These are phyloP conservation scores for Leucocoprinus leucothites DNA, from an alignment of 768 basidiomycete genomes.

Conservation along the genomic window DNA sequence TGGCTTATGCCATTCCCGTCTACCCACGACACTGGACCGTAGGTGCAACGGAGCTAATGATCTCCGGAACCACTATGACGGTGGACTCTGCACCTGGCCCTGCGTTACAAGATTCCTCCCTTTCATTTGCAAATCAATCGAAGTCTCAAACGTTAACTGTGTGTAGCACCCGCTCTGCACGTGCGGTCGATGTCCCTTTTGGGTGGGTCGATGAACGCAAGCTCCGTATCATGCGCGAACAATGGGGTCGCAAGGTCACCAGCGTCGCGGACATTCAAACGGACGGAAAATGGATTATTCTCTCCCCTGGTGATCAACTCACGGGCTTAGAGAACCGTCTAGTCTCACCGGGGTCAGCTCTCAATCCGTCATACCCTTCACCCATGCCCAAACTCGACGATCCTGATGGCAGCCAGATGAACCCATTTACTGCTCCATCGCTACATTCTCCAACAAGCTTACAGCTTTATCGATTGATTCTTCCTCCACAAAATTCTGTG, in stretches of 20 bases:
- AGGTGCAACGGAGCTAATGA: conserved; percentile 73
- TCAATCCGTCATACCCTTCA: conserved; percentile 18
- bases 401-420: not conserved
- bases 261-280: conserved; percentile 74
- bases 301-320: conserved; percentile 55
- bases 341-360: conserved; percentile 15
- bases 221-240: conserved; percentile 61
- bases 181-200: conserved; percentile 67
- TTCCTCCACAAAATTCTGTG: conserved; percentile 45
- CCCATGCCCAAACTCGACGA: conserved; percentile 18
- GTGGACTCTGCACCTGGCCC: conserved; percentile 11
- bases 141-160: conserved; percentile 36
- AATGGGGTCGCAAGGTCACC: conserved; percentile 74
- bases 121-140: conserved; percentile 22
- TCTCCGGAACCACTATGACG: conserved; percentile 33
- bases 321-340: conserved; percentile 14
- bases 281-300: conserved; percentile 83
- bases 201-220: conserved; percentile 72
- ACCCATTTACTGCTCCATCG: conserved; percentile 18
- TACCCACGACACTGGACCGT: conserved; percentile 81
- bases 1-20: conserved; percentile 74
- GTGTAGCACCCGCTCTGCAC: conserved; percentile 55
- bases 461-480: conserved; percentile 72
- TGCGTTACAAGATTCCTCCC: conserved; percentile 18
- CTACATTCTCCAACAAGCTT: conserved; percentile 46